Percentiles rank a stretch among this genome's conserved stretches.
Conservation (phyloP, 1,284 basidiomycete species). For the Meripilus lineatus region DNA sequence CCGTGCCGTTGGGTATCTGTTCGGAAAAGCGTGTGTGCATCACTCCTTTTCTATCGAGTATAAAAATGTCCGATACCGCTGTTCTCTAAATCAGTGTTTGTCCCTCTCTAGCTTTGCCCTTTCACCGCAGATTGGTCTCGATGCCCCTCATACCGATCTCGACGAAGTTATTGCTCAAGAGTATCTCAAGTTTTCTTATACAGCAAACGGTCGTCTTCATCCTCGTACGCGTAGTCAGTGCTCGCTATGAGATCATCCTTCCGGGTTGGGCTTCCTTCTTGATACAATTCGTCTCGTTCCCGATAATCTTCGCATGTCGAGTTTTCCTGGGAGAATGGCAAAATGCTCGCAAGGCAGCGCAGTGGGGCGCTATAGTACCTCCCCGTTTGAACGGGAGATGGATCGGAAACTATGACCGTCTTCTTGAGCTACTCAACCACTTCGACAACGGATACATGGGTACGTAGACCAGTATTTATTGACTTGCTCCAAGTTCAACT, state of each 20-base stretch:
- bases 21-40: no score
- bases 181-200: no score
- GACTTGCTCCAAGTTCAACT: neutral
- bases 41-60: no score
- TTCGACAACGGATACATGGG: constrained; percentile 14
- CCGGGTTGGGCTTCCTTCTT: neutral
- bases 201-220: no score
- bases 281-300: neutral
- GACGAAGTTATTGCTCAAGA: no score
- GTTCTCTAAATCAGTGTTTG: no score
- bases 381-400: constrained; percentile 11
- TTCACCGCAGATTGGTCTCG: no score
- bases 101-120: no score
- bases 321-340: neutral
- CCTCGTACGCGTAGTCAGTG: no score
- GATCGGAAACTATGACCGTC: constrained; percentile 14
- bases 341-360: neutral
- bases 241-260: neutral
- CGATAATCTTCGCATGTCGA: neutral
- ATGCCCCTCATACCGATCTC: no score
- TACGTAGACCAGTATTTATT: neutral
- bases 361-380: neutral
- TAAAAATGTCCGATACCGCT: no score
- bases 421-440: constrained; percentile 9
- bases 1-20: no score